Evolutionary conservation across 345 rosid genomes (phyloP), one percentile per base, ranked within the genome.

Genomic region (Gynandropsis gynandra): DNA sequence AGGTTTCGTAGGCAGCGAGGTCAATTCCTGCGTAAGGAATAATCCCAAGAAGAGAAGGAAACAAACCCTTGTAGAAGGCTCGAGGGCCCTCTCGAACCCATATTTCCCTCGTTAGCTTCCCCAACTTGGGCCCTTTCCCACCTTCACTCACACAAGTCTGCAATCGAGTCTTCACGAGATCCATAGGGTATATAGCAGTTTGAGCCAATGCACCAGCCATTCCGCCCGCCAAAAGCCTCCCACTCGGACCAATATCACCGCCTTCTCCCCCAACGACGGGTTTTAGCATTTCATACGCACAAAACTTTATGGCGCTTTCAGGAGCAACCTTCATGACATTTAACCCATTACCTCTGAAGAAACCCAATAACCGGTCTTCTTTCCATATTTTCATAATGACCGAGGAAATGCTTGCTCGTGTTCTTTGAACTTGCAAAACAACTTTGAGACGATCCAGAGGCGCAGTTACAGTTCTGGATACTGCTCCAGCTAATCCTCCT

Each of bases 271-370:
- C 88, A 55, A 85, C 77, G 8, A 70, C 68, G n/a, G 69, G 74
- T 70, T 93, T 88, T 31, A 88, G 68, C 73, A 78, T 60, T 80
- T 93, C 97, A 64, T 88, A 93, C n/a, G 80, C 65, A 58, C 85
- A 88, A 64, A 93, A 93, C 76, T 75, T 93, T 20, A 93, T 74
- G 42, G 99, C 99, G 54, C 95, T 93, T 73, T 93, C 99, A 46
- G 99, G 99, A 58, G 97, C 92, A 45, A 93, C 99, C 78, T 93
- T 93, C 69, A 88, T 64, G 20, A 88, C 92, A 41, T 93, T 93
- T 68, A 93, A 70, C 27, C 99, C 99, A 62, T 88, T 88, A 14
- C 99, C 99, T 46, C 97, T 80, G 41, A 85, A 93, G 58, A 93
- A 93, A 10, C 99, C 97, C 67, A 31, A 37, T 36, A 87, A 9